Percentiles rank a stretch among this genome's conserved stretches.
Evolutionary conservation across 2,329 filamentous ascomycete species (phyloP).

Genomic region (Fusarium anthophilum): DNA sequence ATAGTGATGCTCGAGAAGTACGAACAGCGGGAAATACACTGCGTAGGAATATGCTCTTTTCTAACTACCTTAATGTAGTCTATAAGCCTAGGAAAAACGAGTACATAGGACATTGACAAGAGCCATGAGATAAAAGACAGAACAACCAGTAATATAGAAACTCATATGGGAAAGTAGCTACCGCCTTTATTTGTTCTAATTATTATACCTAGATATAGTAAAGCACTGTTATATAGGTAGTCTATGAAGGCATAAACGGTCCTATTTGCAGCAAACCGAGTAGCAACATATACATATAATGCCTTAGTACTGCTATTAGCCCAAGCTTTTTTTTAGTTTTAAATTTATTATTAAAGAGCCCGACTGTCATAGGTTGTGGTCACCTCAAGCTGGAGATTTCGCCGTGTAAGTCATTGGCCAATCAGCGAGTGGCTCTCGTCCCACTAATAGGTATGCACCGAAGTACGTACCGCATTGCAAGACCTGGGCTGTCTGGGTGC

Average conservation of each 20-base stretch:
- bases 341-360: background rate
- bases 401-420: conserved; percentile 10
- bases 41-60: background rate
- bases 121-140: background rate
- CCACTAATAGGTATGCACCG: background rate
- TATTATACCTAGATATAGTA: too few relatives aligned
- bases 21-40: background rate
- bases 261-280: background rate
- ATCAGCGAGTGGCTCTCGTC: background rate
- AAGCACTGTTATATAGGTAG: too few relatives aligned
- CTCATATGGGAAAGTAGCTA: background rate
- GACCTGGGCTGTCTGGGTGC: background rate
- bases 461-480: conserved; percentile 18
- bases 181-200: background rate
- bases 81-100: background rate
- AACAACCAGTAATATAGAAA: background rate
- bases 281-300: background rate
- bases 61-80: background rate
- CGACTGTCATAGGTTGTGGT: background rate
- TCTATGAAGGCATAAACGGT: too few relatives aligned
- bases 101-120: background rate
- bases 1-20: background rate
- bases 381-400: background rate
- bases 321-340: background rate
- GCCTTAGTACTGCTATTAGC: background rate